Percentiles rank a stretch among this genome's conserved stretches.
phyloP scores from a whole-genome alignment of 371 early-diverging fungal genomes.

The Blakeslea trispora region DNA sequence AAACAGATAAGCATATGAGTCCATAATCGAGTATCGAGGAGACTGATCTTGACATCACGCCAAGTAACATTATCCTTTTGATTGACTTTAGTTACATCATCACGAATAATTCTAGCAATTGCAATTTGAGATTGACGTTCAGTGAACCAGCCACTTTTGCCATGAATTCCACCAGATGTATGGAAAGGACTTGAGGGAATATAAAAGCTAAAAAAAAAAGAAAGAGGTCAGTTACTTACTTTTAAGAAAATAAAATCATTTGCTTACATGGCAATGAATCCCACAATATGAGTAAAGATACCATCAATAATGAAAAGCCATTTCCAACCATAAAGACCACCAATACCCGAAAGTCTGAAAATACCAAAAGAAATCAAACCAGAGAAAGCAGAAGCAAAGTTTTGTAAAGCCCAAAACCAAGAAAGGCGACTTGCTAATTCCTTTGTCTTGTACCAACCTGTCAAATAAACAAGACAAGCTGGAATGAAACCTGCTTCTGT shows the following conservation, averaged over 20 bases:
- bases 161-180: constrained; percentile 39
- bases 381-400: constrained; percentile 58
- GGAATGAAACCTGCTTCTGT: constrained; percentile 65
- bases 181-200: constrained; percentile 44
- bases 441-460: constrained; percentile 54
- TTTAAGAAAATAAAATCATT: too few species aligned
- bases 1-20: constrained; percentile 41
- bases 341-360: constrained; percentile 53
- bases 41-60: constrained; percentile 32
- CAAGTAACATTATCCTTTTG: constrained; percentile 25
- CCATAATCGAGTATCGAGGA: constrained; percentile 46
- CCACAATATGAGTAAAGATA: constrained; percentile 48
- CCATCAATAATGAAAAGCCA: constrained; percentile 62
- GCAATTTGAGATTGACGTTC: constrained; percentile 50
- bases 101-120: constrained; percentile 56
- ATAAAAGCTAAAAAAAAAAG: constrained; percentile 33
- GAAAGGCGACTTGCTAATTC: constrained; percentile 60
- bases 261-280: constrained; percentile 39
- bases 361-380: constrained; percentile 63
- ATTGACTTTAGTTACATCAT: constrained; percentile 48
- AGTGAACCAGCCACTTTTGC: constrained; percentile 38
- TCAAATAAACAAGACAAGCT: constrained; percentile 54
- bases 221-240: background rate
- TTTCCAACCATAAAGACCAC: constrained; percentile 58
- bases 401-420: constrained; percentile 61